Percentiles rank a stretch among this genome's conserved stretches.
Conservation (phyloP, 2,329 filamentous ascomycete genomes). For the Podosphaera xanthii region DNA sequence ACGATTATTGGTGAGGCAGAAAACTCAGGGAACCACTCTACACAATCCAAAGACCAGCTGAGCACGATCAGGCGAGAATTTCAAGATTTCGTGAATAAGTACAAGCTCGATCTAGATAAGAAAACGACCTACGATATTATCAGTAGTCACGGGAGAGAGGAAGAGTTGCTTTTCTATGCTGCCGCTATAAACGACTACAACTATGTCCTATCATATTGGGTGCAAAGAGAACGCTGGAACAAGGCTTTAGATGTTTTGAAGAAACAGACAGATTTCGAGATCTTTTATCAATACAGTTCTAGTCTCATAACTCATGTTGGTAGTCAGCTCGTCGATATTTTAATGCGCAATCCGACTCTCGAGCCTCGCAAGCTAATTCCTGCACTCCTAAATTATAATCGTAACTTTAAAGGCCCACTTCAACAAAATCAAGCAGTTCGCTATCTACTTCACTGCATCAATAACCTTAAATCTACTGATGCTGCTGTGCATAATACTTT, state of each 20-base stretch:
- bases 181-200: conserved; percentile 77
- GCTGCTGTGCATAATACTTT: conserved; percentile 92
- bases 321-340: conserved; percentile 71
- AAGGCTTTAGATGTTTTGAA: conserved; percentile 77
- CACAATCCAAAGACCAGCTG: conserved; percentile 50
- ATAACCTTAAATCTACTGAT: conserved; percentile 56
- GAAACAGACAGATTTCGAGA: conserved; percentile 73
- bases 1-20: conserved; percentile 79
- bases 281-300: conserved; percentile 91
- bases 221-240: conserved; percentile 78
- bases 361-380: conserved; percentile 78
- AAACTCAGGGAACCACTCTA: conserved; percentile 46
- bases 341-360: conserved; percentile 76
- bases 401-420: conserved; percentile 43
- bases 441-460: conserved; percentile 84
- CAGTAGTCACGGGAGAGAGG: conserved; percentile 81
- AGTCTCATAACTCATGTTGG: conserved; percentile 85
- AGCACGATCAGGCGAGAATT: conserved; percentile 53
- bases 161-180: conserved; percentile 79
- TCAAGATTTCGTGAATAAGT: conserved; percentile 64
- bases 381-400: conserved; percentile 82
- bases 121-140: conserved; percentile 93
- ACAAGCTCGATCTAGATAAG: conserved; percentile 70
- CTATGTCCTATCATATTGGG: conserved; percentile 91
- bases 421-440: conserved; percentile 73